A percentile compares a stretch with the other conserved stretches of the same genome.
Evolutionary conservation across 805 yeast species (phyloP).

Genomic region (Nakazawaea peltata): DNA sequence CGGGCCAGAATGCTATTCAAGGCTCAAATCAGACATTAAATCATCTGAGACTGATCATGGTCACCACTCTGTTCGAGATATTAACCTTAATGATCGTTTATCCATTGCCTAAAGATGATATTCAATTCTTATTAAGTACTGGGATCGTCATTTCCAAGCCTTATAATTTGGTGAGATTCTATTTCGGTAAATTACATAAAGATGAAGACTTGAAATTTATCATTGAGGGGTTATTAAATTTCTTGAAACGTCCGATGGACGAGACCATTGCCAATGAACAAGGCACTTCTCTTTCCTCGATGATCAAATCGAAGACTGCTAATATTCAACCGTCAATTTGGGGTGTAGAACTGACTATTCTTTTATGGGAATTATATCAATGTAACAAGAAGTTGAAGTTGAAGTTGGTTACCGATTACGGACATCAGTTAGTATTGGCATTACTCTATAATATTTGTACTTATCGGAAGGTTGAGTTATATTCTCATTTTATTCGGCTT

Average conservation of each 20-base stretch:
- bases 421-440: conserved; percentile 45
- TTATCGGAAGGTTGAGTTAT: conserved; percentile 29
- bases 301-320: conserved; percentile 17
- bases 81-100: conserved; percentile 54
- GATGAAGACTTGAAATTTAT: conserved; percentile 47
- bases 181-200: conserved; percentile 44
- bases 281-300: conserved; percentile 14
- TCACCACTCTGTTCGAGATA: conserved; percentile 52
- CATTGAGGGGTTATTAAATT: conserved; percentile 35
- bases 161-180: conserved; percentile 39
- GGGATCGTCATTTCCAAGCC: conserved; percentile 26
- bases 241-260: conserved; percentile 38
- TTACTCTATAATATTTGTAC: conserved; percentile 51
- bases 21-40: conserved; percentile 22
- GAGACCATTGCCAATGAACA: conserved; percentile 13
- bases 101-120: conserved; percentile 47
- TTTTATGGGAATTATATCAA: conserved; percentile 72
- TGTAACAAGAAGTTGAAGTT: conserved; percentile 53
- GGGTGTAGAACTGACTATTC: conserved; percentile 50
- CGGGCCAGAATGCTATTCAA: conserved; percentile 37
- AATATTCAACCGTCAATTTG: conserved; percentile 27
- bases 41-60: conserved; percentile 37
- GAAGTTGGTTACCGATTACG: conserved; percentile 35
- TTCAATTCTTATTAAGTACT: conserved; percentile 25
- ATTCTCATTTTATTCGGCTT: conserved; percentile 38